Evolutionary conservation across 2,329 filamentous ascomycete species (phyloP), one percentile per base, ranked within the genome.

Genomic region (Diaporthe citriasiana): DNA sequence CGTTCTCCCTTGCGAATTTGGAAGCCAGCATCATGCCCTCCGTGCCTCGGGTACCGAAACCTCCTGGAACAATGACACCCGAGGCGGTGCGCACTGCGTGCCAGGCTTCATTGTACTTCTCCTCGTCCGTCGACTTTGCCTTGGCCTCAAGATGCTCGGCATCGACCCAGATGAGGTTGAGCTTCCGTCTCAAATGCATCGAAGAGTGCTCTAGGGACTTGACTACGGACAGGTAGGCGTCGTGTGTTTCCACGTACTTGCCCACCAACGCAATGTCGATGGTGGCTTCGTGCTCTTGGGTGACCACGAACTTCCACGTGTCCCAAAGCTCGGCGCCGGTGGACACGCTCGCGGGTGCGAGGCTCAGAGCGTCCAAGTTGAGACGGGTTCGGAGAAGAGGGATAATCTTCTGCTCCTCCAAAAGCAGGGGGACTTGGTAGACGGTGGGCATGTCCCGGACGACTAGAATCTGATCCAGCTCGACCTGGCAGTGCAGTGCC

Each of bases 341-440:
- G 25, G 88, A 82, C 1, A 91, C 81, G 65, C 93, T 86, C 3
- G 84, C 81, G 6, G 88, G 84, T 1, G 91, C 79, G 66, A 91
- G 87, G 15, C 81, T 78, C 60, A 92, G 79, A 25, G 85, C 82
- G 75, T 93, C 89, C 15, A 98, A 88, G 47, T 89, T 87, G 42
- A 98, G 87, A 25, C 91, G 88, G 25, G 88, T 84, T 50, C 87
- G 88, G 71, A 98, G 86, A n/a, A 91, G 89, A 17, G 87, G 83
- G 12, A 96, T 86, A 2, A 98, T 87, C 33, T 92, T 90, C 84
- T 98, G 94, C 78, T 95, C 89, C 78, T 96, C 90, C 19, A 98
- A 92, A 33, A 98, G 93, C n/a, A 98, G 88, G 0, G 97, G 97
- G 3, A 98, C 96, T 77, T 98, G 95, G 84, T 99, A 99, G 70